phyloP scores from a whole-genome alignment of 345 rosid genomes.

The Syzygium oleosum region DNA sequence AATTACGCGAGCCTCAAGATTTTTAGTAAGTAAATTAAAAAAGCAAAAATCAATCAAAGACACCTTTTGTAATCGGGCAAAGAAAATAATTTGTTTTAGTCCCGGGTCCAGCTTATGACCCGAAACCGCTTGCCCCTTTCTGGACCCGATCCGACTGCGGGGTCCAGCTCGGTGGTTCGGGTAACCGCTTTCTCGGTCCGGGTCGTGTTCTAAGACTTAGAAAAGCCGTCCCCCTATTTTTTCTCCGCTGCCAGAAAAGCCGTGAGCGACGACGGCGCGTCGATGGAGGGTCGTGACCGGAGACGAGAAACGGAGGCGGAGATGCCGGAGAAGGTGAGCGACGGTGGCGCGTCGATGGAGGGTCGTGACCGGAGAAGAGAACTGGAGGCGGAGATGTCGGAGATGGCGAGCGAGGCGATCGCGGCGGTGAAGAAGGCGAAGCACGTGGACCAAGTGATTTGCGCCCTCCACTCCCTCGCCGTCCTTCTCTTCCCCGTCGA shows the following conservation, averaged over 20 bases:
- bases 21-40: not conserved
- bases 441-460: slow-evolving; percentile 64
- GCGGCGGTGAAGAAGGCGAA: slow-evolving; percentile 44
- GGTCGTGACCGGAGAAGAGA: not conserved
- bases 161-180: not conserved
- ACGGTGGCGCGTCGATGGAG: not conserved
- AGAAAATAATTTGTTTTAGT: not conserved
- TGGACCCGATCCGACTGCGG: not conserved
- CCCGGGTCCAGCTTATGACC: not conserved
- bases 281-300: not conserved
- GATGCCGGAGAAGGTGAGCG: slow-evolving; percentile 42
- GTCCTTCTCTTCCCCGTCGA: slow-evolving; percentile 67
- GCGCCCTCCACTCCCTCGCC: slow-evolving; percentile 69
- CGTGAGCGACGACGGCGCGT: not conserved
- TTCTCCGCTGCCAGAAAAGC: not conserved
- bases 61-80: fast-evolving
- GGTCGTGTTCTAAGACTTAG: fast-evolving
- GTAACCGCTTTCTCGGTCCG: not conserved
- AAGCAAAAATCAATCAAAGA: fast-evolving
- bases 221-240: not conserved
- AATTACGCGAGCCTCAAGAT: fast-evolving
- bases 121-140: not conserved
- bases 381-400: slow-evolving; percentile 24
- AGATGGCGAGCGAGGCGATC: slow-evolving; percentile 53
- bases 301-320: slow-evolving; percentile 13